Conservation (phyloP, 352 stramenopile species). For the Globisporangium barbulae region DNA sequence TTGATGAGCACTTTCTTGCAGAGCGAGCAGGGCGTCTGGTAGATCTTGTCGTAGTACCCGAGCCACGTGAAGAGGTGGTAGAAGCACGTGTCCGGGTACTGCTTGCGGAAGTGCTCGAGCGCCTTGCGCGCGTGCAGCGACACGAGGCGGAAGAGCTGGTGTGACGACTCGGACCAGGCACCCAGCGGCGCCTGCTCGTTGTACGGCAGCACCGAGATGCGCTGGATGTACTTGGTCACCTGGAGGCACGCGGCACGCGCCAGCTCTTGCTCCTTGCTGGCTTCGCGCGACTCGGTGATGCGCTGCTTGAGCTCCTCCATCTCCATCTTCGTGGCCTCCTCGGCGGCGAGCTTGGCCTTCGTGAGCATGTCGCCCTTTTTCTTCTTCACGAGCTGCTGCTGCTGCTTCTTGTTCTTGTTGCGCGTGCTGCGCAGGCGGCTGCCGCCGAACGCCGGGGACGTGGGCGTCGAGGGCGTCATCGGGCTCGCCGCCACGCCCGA, state of each 20-base stretch:
- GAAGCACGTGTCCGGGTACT: constrained; percentile 84
- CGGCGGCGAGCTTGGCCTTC: constrained; percentile 79
- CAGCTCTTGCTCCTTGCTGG: constrained; percentile 79
- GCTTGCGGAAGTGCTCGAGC: constrained; percentile 79
- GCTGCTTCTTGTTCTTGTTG: constrained; percentile 84
- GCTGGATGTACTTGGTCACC: constrained; percentile 86
- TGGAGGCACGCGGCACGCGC: constrained; percentile 64
- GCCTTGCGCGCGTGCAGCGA: constrained; percentile 76
- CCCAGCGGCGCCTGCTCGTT: constrained; percentile 75
- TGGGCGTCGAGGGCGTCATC: constrained; percentile 85
- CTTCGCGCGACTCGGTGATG: constrained; percentile 73
- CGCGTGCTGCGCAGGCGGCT: constrained; percentile 70
- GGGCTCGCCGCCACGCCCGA: constrained; percentile 74
- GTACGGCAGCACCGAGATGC: constrained; percentile 74
- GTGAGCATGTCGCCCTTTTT: constrained; percentile 87
- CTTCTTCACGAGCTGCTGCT: constrained; percentile 83
- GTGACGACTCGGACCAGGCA: constrained; percentile 78
- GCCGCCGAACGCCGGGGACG: constrained; percentile 67
- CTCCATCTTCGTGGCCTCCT: constrained; percentile 86
- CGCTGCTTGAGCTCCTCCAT: constrained; percentile 85
- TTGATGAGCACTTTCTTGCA: constrained; percentile 87
- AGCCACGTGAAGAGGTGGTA: constrained; percentile 87
- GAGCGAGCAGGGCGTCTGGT: constrained; percentile 79
- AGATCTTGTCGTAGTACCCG: constrained; percentile 86
- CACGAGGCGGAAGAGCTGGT: constrained; percentile 77